Evolutionary conservation across 164 flowering plant genomes (phyloP), one percentile per base, ranked within the genome.

Genomic region (Nelumbo lutea): DNA sequence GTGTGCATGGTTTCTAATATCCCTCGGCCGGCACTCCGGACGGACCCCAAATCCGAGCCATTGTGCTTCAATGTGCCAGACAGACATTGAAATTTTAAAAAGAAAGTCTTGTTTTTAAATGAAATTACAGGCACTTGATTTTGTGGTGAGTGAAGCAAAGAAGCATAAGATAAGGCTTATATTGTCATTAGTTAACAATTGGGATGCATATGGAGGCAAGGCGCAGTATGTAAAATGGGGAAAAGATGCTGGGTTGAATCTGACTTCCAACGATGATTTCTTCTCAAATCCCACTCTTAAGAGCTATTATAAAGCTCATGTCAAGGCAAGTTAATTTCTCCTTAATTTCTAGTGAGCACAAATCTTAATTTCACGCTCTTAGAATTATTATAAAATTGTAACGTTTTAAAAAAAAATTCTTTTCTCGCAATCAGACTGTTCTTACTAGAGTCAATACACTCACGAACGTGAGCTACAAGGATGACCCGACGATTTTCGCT

Each of bases 161-260:
- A 89, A 86, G 76, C 75, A 84, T 75, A 88, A 90, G 73, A 87
- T 95, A 71, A 87, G 97, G 83, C 89, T 95, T 11, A 88, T 95
- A 58, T 64, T 95, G 76, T 86, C 97, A 14, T 75, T 91, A 43
- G 59, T 62, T 5, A 90, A 91, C 83, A 90, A 95, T 75, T 91
- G 97, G 97, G 93, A 89, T 2, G 90, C 90, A 27, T 95, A 86
- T 69, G 98, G 97, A 39, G 98, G 98, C 68, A 90, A 90, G 76
- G 53, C 90, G 45, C 98, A 95, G 64, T 91, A 95, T 77, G 94
- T 88, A 7, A 87, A 90, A 82, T 95, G 97, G 98, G 98, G 96
- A 38, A 86, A 86, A 75, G 89, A 74, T 42, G 90, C 90, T 3
- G 98, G 96, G 67, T 82, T 90, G n/a, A 88, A 88, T 73, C 68